phyloP scores from a whole-genome alignment of 177 flowering plant genomes.

The Telopea speciosissima region DNA sequence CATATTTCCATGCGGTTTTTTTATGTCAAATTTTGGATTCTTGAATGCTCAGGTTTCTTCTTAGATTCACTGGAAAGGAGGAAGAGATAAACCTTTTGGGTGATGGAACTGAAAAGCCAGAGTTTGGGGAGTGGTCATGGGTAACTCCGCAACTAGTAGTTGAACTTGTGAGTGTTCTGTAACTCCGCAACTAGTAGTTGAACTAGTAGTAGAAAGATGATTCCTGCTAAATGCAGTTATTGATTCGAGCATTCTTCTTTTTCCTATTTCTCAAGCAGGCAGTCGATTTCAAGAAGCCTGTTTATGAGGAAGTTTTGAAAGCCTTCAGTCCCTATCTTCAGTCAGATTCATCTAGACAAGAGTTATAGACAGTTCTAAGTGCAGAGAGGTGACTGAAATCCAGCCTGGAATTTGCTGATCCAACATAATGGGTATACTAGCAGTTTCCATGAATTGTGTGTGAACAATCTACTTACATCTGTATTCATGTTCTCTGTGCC shows the following conservation, averaged over 20 bases:
- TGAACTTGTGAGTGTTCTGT: slow-evolving; percentile 50
- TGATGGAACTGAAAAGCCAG: slow-evolving; percentile 88
- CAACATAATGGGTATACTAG: background rate
- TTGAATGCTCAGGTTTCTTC: slow-evolving; percentile 63
- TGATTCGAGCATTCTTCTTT: background rate
- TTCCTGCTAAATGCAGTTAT: background rate
- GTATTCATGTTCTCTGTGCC: background rate
- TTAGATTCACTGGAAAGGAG: slow-evolving; percentile 73
- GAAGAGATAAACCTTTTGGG: slow-evolving; percentile 89
- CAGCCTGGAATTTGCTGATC: background rate
- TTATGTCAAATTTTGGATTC: background rate
- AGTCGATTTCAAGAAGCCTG: slow-evolving; percentile 86
- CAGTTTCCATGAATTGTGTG: background rate
- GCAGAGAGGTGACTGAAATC: background rate
- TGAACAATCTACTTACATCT: no score
- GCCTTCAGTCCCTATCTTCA: slow-evolving; percentile 56
- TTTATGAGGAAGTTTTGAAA: slow-evolving; percentile 67
- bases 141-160: slow-evolving; percentile 64
- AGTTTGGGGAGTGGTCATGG: slow-evolving; percentile 96
- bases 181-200: slow-evolving; percentile 59
- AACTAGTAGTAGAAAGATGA: slow-evolving; percentile 17
- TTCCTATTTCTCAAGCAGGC: slow-evolving; percentile 42
- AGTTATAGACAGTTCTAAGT: background rate
- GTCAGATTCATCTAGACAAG: slow-evolving; percentile 16
- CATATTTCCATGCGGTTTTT: background rate